Base-by-base conservation (phyloP, 1,284 basidiomycete species). In the Sporisorium graminicola region DNA sequence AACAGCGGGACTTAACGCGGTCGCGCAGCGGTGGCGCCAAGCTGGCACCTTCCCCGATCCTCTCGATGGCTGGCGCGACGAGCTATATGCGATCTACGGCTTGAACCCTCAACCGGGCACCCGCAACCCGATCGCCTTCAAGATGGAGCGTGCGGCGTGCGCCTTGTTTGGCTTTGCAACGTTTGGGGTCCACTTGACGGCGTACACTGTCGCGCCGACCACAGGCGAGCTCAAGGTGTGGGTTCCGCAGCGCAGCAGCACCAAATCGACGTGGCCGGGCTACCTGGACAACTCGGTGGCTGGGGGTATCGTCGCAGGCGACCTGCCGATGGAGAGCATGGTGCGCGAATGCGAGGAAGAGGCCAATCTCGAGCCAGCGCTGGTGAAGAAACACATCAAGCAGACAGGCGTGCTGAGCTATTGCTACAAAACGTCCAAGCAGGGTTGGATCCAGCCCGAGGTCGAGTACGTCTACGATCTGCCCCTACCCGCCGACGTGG, bases 311-410 rank as follows among this genome's bases (percentile, higher is more conserved):
- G 86, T 88, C 0, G 90, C 91, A 8, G 94, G 95, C 2, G 91
- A 93, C 86, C 86, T 88, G 0, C 88, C 90, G 0, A 90, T 92
- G 58, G 92, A 95, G 60, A 89, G 91, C 4, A 88, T 98, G 58
- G 89, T 97, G 46, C 95, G 97, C 82, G 96, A 99, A 86, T 92
- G 93, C 74, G 91, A 91, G 88, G 95, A 98, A 83, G 95, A 98
- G 86, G 95, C 94, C 16, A 93, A 91, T 76, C 88, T 97, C 22
- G 87, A 89, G 1, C 90, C 91, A 58, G 85, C 88, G 13, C 81
- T 94, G 35, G 90, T 93, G 2, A 86, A 88, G 51, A 86, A 87
- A 46, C 86, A 91, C 70, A 88, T 91, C 20, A 91, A 89, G 71
- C 70, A 77, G 37, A 75, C 75, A 0, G 83, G 83, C 42, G 79